Evolutionary conservation across 495 filamentous ascomycete genomes (phyloP).

Genomic region (Neurospora tetraspora): DNA sequence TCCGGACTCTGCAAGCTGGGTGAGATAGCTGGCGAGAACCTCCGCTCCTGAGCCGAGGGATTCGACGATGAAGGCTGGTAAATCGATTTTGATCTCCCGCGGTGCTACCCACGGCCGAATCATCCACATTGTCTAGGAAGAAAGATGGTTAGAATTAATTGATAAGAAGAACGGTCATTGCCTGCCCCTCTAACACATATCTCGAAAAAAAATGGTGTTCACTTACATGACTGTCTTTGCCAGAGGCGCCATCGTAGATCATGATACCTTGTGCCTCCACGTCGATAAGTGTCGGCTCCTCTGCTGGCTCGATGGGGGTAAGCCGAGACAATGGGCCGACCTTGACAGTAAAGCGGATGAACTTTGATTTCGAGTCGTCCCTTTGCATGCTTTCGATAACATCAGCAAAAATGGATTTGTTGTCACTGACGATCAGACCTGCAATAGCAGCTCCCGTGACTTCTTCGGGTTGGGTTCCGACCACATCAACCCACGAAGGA

Average conservation of each 20-base stretch:
- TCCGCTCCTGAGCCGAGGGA: slow-evolving; percentile 90
- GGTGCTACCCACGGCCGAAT: slow-evolving; percentile 83
- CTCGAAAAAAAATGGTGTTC: no score
- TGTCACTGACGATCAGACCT: slow-evolving; percentile 65
- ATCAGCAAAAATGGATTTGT: slow-evolving; percentile 67
- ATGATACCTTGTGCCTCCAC: slow-evolving; percentile 96
- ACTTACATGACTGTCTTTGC: slow-evolving; percentile 83
- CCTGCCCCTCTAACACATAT: not conserved
- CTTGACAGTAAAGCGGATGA: slow-evolving; percentile 72
- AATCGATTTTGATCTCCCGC: slow-evolving; percentile 87
- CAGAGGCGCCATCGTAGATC: slow-evolving; percentile 83
- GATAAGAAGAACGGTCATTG: slow-evolving; percentile 1
- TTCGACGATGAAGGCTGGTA: slow-evolving; percentile 84
- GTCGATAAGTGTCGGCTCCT: slow-evolving; percentile 49
- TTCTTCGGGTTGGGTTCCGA: slow-evolving; percentile 64
- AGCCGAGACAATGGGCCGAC: slow-evolving; percentile 68
- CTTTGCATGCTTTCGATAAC: slow-evolving; percentile 80
- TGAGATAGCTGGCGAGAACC: slow-evolving; percentile 87
- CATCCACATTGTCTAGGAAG: slow-evolving; percentile 94
- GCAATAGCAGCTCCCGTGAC: slow-evolving; percentile 70
- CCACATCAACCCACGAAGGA: slow-evolving; percentile 90
- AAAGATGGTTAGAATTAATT: slow-evolving; percentile 11
- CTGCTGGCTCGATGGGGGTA: slow-evolving; percentile 39
- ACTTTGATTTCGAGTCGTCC: slow-evolving; percentile 87
- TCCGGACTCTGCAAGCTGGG: slow-evolving; percentile 75